phyloP scores from a whole-genome alignment of 176 grass and related monocot genomes.

The Canna indica region DNA sequence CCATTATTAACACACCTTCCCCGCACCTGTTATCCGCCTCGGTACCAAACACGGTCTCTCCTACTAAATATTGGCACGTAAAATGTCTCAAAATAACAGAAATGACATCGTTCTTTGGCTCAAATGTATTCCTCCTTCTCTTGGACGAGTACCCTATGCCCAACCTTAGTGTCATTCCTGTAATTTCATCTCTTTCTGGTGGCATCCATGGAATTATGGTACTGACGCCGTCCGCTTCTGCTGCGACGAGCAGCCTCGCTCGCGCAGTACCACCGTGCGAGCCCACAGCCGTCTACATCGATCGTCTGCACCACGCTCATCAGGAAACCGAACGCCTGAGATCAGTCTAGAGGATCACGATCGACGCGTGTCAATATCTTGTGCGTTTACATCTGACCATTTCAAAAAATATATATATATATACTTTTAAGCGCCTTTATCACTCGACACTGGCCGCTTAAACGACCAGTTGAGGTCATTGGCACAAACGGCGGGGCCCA shows the following conservation, averaged over 20 bases:
- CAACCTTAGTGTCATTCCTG: not conserved
- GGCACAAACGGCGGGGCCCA: no score
- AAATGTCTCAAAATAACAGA: not conserved
- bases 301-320: not conserved
- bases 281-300: no score
- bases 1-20: not conserved
- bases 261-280: no score
- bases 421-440: no score
- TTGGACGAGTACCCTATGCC: no score
- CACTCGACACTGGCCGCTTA: no score
- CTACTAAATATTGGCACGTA: not conserved
- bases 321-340: not conserved
- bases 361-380: no score
- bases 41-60: not conserved
- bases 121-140: not conserved
- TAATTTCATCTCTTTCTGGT: not conserved
- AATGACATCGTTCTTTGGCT: not conserved
- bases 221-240: not conserved
- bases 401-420: no score
- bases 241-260: no score
- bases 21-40: not conserved
- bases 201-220: not conserved
- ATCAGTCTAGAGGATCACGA: not conserved
- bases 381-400: no score
- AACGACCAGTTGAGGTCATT: no score